A percentile compares a stretch with the other conserved stretches of the same genome.
phyloP scores from a whole-genome alignment of 139 green algal species.

The Picochlorum sp. region DNA sequence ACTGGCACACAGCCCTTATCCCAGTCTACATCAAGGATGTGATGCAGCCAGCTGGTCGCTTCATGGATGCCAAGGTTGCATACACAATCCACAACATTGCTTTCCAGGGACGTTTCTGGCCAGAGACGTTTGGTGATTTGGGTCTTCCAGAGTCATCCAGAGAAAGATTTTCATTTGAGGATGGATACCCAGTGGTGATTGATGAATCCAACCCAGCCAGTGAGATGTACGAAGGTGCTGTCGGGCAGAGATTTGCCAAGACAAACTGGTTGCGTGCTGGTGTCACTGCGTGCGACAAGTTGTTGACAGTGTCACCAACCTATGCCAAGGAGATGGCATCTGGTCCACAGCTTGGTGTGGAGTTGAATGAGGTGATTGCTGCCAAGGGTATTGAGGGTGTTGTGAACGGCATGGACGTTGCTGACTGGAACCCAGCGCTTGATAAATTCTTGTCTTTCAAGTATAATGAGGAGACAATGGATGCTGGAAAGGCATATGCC shows the following conservation, averaged over 20 bases:
- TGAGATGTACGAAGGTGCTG: constrained; percentile 25
- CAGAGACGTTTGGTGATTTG: constrained; percentile 63
- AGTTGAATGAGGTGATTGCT: constrained; percentile 69
- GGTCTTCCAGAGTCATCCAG: constrained; percentile 50
- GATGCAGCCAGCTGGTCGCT: constrained; percentile 70
- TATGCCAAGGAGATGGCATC: constrained; percentile 88
- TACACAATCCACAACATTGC: constrained; percentile 97
- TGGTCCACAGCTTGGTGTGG: constrained; percentile 71
- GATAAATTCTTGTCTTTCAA: constrained; percentile 94
- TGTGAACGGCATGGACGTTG: constrained; percentile 97
- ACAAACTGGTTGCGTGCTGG: constrained; percentile 95
- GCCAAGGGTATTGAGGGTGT: constrained; percentile 84
- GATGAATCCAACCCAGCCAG: constrained; percentile 38
- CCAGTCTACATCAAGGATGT: constrained; percentile 85
- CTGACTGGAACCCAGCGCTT: constrained; percentile 86
- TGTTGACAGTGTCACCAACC: constrained; percentile 94
- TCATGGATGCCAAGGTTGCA: constrained; percentile 64
- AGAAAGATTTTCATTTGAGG: constrained; percentile 69
- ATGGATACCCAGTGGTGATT: constrained; percentile 78
- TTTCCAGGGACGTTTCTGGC: constrained; percentile 77
- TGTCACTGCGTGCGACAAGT: constrained; percentile 80
- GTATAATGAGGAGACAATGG: constrained; percentile 78
- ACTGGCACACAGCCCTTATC: constrained; percentile 76
- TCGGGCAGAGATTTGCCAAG: constrained; percentile 62
- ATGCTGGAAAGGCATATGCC: constrained; percentile 79